A percentile compares a stretch with the other conserved stretches of the same genome.
phyloP scores from a whole-genome alignment of 2,329 filamentous ascomycete genomes.

The Rhinocladiella mackenziei region DNA sequence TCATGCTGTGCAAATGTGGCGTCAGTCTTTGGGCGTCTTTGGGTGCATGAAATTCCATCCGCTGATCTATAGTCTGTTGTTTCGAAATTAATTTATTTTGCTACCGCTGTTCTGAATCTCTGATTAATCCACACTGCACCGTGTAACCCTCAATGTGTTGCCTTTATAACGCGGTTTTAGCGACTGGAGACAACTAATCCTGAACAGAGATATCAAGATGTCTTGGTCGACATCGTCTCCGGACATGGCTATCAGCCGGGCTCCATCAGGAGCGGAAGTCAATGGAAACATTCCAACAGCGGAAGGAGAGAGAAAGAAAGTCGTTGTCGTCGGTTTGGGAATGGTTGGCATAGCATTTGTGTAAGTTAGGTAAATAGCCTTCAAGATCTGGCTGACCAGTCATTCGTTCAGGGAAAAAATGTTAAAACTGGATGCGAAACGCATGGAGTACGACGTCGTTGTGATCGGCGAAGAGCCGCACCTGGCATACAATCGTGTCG shows the following conservation, averaged over 20 bases:
- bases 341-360: constrained; percentile 92
- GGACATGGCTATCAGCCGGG: constrained; percentile 30
- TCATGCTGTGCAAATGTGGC: constrained; percentile 9
- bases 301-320: constrained; percentile 52
- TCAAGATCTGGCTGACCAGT: background rate
- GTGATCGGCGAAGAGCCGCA: constrained; percentile 86
- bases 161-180: background rate
- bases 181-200: background rate
- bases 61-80: background rate
- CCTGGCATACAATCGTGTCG: constrained; percentile 86
- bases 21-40: constrained; percentile 1
- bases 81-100: no score
- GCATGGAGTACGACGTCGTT: constrained; percentile 71
- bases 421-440: constrained; percentile 73
- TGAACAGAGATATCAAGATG: constrained; percentile 3
- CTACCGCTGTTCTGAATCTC: no score
- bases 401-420: constrained; percentile 71
- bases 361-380: no score
- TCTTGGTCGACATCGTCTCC: constrained; percentile 27
- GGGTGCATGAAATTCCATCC: background rate
- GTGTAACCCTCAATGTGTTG: background rate
- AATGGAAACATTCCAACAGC: constrained; percentile 16
- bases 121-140: no score
- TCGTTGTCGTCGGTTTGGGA: constrained; percentile 81
- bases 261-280: constrained; percentile 27